phyloP scores from a whole-genome alignment of 305 asterid genomes.

The Galium porrigens region DNA sequence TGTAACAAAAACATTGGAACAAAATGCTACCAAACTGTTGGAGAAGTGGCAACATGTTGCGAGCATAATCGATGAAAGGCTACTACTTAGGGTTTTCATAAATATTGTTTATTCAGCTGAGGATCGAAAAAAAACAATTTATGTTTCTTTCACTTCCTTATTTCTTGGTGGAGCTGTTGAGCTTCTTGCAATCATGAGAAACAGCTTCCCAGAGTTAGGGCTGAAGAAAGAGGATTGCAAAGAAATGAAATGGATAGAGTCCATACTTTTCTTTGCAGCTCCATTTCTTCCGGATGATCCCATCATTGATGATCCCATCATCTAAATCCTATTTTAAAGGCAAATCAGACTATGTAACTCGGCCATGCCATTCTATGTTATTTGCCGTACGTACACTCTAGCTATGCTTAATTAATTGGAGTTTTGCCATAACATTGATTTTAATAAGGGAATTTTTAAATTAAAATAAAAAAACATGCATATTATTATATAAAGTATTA shows the following conservation, averaged over 20 bases:
- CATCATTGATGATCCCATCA: not conserved
- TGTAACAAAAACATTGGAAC: not conserved
- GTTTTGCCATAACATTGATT: too few relatives aligned
- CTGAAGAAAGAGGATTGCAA: not conserved
- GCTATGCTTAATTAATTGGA: too few relatives aligned
- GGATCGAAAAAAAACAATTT: not conserved
- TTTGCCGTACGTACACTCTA: too few relatives aligned
- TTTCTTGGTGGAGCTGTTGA: not conserved
- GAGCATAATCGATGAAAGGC: not conserved
- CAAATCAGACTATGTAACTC: not conserved
- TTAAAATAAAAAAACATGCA: too few relatives aligned
- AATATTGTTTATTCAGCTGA: not conserved
- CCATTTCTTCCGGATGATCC: not conserved
- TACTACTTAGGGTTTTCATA: not conserved
- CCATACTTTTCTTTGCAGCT: not conserved
- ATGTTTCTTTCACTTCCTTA: slow-evolving; percentile 1
- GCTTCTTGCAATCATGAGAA: not conserved
- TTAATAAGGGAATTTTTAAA: too few relatives aligned
- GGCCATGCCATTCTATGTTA: not conserved
- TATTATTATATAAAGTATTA: too few relatives aligned
- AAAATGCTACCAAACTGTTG: not conserved
- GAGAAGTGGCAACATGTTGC: not conserved
- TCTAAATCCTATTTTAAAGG: not conserved
- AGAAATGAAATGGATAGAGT: not conserved
- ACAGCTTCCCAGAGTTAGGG: not conserved